These are phyloP conservation scores for Gossypium mustelinum DNA, from an alignment of 345 rosid species.

Conservation along the genomic window DNA sequence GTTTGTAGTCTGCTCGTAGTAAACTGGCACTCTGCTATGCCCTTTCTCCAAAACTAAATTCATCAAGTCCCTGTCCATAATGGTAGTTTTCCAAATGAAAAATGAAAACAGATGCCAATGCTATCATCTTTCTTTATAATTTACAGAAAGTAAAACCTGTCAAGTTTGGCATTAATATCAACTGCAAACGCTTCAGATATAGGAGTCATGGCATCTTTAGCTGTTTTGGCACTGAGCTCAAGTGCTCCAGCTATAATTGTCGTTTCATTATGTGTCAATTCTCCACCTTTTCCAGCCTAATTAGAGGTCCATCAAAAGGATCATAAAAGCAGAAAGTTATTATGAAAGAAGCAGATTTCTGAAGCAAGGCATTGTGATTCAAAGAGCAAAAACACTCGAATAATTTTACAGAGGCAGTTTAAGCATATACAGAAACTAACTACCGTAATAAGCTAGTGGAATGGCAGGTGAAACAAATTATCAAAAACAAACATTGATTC, in stretches of 20 bases:
- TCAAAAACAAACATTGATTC: background rate
- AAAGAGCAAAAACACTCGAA: background rate
- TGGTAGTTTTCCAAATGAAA: background rate
- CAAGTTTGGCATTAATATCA: slow-evolving; percentile 79
- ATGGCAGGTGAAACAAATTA: background rate
- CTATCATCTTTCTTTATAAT: background rate
- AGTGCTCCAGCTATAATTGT: slow-evolving; percentile 99
- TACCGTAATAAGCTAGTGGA: background rate
- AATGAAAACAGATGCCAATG: background rate
- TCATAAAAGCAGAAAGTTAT: slow-evolving; percentile 5
- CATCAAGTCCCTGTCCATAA: slow-evolving; percentile 26
- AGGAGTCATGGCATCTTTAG: slow-evolving; percentile 89
- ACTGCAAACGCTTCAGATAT: slow-evolving; percentile 70
- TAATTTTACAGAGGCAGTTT: background rate
- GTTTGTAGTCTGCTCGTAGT: slow-evolving; percentile 81
- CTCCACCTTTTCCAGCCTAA: slow-evolving; percentile 99
- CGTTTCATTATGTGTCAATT: slow-evolving; percentile 91
- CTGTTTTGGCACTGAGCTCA: slow-evolving; percentile 79
- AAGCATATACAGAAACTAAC: background rate
- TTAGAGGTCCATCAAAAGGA: slow-evolving; percentile 6
- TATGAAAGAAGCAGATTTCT: background rate
- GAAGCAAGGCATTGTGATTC: slow-evolving; percentile 14
- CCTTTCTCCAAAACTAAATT: slow-evolving; percentile 86
- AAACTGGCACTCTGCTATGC: slow-evolving; percentile 97
- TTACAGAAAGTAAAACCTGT: slow-evolving; percentile 43